These are phyloP conservation scores for Chimonanthus salicifolius DNA, from an alignment of 164 flowering plant species.

Conservation along the genomic window DNA sequence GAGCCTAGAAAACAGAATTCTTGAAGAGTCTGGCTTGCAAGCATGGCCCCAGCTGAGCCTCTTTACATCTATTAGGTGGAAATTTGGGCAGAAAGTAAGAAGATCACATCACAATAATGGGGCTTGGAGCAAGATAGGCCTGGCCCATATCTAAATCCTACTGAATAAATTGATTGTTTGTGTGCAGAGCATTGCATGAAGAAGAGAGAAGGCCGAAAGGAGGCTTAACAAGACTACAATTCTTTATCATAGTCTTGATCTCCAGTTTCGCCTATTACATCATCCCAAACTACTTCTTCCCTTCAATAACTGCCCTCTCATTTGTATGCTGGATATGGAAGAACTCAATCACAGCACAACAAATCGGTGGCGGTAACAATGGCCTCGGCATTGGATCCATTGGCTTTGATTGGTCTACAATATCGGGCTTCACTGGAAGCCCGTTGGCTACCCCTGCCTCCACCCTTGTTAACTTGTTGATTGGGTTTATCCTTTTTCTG, in stretches of 20 bases:
- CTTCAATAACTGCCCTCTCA: slow-evolving; percentile 12
- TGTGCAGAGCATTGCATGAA: slow-evolving; percentile 54
- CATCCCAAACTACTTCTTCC: slow-evolving; percentile 36
- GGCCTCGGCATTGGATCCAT: slow-evolving; percentile 62
- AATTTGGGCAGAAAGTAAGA: neutral
- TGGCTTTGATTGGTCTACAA: slow-evolving; percentile 51
- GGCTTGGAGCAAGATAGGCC: too few relatives aligned
- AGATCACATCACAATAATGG: too few relatives aligned
- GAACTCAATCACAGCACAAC: slow-evolving; percentile 36
- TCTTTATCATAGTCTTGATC: slow-evolving; percentile 41
- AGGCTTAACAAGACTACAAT: slow-evolving; percentile 52
- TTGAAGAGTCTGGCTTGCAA: neutral
- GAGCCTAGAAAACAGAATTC: neutral
- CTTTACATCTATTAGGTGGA: neutral
- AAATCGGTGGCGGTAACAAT: slow-evolving; percentile 42
- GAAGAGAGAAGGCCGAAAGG: slow-evolving; percentile 39
- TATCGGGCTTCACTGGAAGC: slow-evolving; percentile 36
- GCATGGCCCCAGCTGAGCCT: neutral
- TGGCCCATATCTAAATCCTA: neutral
- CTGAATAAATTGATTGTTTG: neutral
- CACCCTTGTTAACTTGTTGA: slow-evolving; percentile 35
- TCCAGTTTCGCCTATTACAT: slow-evolving; percentile 39
- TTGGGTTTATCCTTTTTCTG: slow-evolving; percentile 30
- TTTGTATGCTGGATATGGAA: slow-evolving; percentile 53
- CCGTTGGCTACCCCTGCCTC: slow-evolving; percentile 57